Conservation (phyloP, 169 alveolate genomes). For the Plasmodium knowlesi region DNA sequence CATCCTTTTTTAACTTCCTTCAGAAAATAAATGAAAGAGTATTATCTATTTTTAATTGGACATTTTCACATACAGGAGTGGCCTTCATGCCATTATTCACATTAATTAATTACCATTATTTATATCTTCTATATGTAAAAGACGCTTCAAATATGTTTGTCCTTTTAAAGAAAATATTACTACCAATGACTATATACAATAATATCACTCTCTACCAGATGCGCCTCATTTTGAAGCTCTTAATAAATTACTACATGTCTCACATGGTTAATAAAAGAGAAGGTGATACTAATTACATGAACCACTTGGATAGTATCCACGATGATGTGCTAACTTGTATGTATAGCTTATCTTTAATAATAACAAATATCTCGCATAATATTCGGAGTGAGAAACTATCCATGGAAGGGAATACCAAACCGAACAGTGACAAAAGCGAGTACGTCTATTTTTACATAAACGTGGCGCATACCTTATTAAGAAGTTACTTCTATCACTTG, state of each 20-base stretch:
- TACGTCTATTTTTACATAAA: constrained; percentile 24
- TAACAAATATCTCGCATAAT: constrained; percentile 38
- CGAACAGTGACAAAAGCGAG: background rate
- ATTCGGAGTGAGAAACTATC: background rate
- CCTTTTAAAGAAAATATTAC: constrained; percentile 47
- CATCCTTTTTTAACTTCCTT: constrained; percentile 22
- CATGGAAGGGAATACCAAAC: background rate
- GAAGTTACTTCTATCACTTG: constrained; percentile 31
- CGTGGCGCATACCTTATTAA: constrained; percentile 15
- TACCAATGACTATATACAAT: constrained; percentile 62
- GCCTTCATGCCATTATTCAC: constrained; percentile 31
- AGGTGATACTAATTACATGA: background rate
- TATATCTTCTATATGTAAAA: constrained; percentile 34
- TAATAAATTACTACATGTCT: constrained; percentile 29
- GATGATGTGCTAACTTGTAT: constrained; percentile 60
- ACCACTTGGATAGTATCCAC: constrained; percentile 5
- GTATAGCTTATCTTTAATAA: constrained; percentile 42
- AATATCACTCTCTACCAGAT: constrained; percentile 42
- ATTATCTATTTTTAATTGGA: constrained; percentile 68
- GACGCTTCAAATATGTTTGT: constrained; percentile 5
- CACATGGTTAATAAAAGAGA: background rate
- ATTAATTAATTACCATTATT: constrained; percentile 56
- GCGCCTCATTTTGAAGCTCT: constrained; percentile 51
- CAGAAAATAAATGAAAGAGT: constrained; percentile 64
- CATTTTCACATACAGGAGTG: constrained; percentile 51